Evolutionary conservation across 805 yeast genomes (phyloP).

Genomic region (Cyberlindnera misumaiensis): DNA sequence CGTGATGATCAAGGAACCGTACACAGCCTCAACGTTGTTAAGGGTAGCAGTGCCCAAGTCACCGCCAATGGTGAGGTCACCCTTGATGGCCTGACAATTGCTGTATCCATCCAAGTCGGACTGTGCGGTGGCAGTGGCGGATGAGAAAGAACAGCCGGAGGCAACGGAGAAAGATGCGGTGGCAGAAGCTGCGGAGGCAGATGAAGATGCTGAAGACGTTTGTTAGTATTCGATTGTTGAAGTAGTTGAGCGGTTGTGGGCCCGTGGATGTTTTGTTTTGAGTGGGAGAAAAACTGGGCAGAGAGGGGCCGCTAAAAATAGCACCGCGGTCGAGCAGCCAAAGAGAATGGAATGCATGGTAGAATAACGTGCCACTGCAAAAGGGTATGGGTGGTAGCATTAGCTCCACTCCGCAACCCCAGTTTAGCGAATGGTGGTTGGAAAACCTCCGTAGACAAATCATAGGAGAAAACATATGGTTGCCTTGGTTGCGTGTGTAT

Average conservation of each 20-base stretch:
- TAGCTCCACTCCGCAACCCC: too few relatives aligned
- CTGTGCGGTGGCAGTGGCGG: constrained; percentile 72
- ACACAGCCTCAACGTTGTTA: constrained; percentile 67
- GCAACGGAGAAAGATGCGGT: constrained; percentile 41
- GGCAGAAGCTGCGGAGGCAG: constrained; percentile 50
- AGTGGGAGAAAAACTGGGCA: neutral
- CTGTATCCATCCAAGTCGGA: constrained; percentile 67
- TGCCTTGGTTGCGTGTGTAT: too few relatives aligned
- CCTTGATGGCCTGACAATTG: constrained; percentile 73
- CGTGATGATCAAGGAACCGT: constrained; percentile 64
- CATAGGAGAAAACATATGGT: too few relatives aligned
- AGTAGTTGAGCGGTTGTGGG: neutral
- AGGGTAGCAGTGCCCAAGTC: constrained; percentile 56
- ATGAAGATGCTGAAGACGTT: constrained; percentile 29
- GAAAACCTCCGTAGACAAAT: too few relatives aligned
- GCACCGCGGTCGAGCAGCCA: neutral
- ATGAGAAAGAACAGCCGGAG: constrained; percentile 59
- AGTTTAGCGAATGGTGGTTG: too few relatives aligned
- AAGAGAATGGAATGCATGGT: too few relatives aligned
- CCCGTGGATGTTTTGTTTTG: neutral
- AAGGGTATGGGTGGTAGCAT: too few relatives aligned
- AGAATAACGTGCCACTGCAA: too few relatives aligned
- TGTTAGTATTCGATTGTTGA: constrained; percentile 7
- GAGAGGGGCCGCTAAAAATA: neutral
- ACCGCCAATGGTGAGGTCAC: constrained; percentile 70